Evolutionary conservation across 805 yeast species (phyloP), one percentile per base, ranked within the genome.

Genomic region (Yamadazyma paraphyllophila): DNA sequence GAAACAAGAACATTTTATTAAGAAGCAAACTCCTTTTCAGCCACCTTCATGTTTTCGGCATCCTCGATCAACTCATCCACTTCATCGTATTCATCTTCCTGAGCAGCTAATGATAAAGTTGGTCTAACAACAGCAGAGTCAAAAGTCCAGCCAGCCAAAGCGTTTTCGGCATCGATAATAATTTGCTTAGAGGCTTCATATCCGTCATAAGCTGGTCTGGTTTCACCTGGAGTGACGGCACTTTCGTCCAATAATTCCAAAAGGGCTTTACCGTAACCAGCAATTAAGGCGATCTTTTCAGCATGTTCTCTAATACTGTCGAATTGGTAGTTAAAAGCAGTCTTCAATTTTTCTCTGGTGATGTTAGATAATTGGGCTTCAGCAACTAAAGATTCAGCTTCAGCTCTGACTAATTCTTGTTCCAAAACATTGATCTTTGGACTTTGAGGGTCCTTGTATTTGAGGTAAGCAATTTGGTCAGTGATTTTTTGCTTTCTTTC

Each of bases 181-280:
- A 94, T 89, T 78, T 94, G 98, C 79, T 90, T 91, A 52, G 97
- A 87, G 49, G 97, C 96, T 69, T 92, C 97, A 70, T 90, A 92
- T 57, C 98, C 98, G 65, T 94, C 98, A 73, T 94, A 92, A 50
- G 96, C 92, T 41, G 96, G 92, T 78, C 98, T 89, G 55, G 96
- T 85, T 79, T 92, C 98, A 77, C 99, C 99, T 53, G 99, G 99
- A 57, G 97, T 92, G 55, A 94, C 97, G 53, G 98, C 96, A 55
- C 94, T 74, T 72, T 92, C 98, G 68, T 92, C 98, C 67, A 92
- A 81, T 64, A 92, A 82, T 78, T 94, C 98, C 65, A 94, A 80
- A 56, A 92, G 76, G 37, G 97, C 97, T 79, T 92, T 92, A 76
- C 98, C 98, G 79, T 94, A 94, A 64, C 97, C 97, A 59, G 98